Conservation (phyloP, 2,329 filamentous ascomycete genomes). For the Lomentospora prolificans region DNA sequence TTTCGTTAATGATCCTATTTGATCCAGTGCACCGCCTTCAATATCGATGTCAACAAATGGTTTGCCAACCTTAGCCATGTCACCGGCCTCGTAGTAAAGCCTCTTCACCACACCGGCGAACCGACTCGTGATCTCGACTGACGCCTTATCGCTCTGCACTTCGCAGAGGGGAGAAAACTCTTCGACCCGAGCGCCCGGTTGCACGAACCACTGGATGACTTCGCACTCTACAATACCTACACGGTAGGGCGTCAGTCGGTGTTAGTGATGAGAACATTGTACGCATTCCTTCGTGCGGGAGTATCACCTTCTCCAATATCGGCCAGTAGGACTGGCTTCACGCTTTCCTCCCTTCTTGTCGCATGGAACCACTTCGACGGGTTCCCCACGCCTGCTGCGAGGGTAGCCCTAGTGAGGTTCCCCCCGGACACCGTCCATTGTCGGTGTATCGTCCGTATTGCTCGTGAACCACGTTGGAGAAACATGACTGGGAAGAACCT, state of each 20-base stretch:
- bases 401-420: constrained; percentile 33
- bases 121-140: constrained; percentile 83
- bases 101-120: constrained; percentile 95
- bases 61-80: constrained; percentile 93
- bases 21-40: constrained; percentile 55
- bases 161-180: constrained; percentile 98
- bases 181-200: constrained; percentile 88
- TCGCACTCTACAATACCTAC: constrained; percentile 95
- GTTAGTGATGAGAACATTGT: constrained; percentile 10
- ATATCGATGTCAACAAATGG: constrained; percentile 93
- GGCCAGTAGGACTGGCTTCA: constrained; percentile 74
- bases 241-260: not conserved
- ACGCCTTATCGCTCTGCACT: constrained; percentile 95
- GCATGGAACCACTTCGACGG: constrained; percentile 39
- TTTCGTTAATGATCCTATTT: constrained; percentile 15
- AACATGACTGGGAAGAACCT: constrained; percentile 33
- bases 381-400: constrained; percentile 28
- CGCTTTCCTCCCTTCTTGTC: constrained; percentile 37
- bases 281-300: not conserved
- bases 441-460: constrained; percentile 23
- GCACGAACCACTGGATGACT: constrained; percentile 98
- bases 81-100: constrained; percentile 87
- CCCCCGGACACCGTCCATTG: constrained; percentile 15
- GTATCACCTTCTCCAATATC: constrained; percentile 73
- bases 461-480: constrained; percentile 40